These are phyloP conservation scores for Pouteria campechiana DNA, from an alignment of 179 eudicot genomes.

Conservation along the genomic window DNA sequence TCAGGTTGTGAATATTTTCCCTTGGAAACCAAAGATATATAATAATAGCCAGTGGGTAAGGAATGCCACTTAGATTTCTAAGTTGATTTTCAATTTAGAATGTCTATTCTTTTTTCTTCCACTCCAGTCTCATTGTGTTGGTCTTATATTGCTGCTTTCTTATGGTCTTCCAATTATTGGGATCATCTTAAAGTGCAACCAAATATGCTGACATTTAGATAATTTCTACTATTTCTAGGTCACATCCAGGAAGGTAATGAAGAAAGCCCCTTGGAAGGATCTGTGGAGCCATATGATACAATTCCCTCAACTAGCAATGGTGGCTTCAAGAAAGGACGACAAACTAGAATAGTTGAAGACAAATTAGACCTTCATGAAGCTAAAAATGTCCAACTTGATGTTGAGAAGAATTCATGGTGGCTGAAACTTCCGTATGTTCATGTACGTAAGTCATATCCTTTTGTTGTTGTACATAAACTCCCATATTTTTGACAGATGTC, in stretches of 20 bases:
- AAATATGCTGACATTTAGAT: slow-evolving; percentile 10
- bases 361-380: slow-evolving; percentile 7
- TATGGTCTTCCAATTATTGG: too few relatives aligned
- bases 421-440: slow-evolving; percentile 70
- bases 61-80: background rate
- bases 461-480: background rate
- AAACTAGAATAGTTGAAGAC: slow-evolving; percentile 13
- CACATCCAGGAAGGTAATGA: slow-evolving; percentile 22
- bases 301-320: slow-evolving; percentile 15
- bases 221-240: slow-evolving; percentile 37
- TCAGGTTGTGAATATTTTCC: too few relatives aligned
- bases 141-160: too few relatives aligned
- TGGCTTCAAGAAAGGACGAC: slow-evolving; percentile 10
- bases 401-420: slow-evolving; percentile 56
- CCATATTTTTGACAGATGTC: background rate
- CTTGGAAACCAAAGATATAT: too few relatives aligned
- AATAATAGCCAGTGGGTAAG: too few relatives aligned
- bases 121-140: too few relatives aligned
- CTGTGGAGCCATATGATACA: slow-evolving; percentile 13
- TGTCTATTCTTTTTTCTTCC: background rate
- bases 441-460: slow-evolving; percentile 26
- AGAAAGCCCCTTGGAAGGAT: slow-evolving; percentile 7
- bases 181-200: too few relatives aligned
- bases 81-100: background rate
- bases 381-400: slow-evolving; percentile 7